A percentile compares a stretch with the other conserved stretches of the same genome.
These are phyloP conservation scores for Plasmodium vinckei DNA, from an alignment of 169 alveolate genomes.

Conservation along the genomic window DNA sequence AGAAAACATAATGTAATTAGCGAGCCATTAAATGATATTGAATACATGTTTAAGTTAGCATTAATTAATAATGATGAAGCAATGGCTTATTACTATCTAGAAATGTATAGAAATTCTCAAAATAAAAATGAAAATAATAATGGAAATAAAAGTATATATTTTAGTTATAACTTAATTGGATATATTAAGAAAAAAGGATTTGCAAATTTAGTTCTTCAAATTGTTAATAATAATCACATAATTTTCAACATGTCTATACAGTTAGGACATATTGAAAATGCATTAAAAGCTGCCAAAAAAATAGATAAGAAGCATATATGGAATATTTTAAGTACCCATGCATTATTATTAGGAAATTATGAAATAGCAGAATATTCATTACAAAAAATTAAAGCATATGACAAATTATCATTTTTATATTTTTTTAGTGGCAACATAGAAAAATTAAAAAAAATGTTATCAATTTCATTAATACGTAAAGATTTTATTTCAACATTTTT, in stretches of 20 bases:
- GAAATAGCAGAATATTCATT: constrained; percentile 92
- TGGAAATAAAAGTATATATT: constrained; percentile 70
- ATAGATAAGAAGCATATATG: constrained; percentile 82
- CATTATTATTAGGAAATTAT: constrained; percentile 87
- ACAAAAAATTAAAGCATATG: constrained; percentile 88
- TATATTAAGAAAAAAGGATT: constrained; percentile 81
- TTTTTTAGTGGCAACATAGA: constrained; percentile 88
- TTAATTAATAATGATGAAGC: constrained; percentile 57
- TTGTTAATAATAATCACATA: constrained; percentile 78
- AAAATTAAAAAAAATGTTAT: constrained; percentile 82
- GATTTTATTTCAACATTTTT: constrained; percentile 86
- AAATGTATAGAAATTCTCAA: background rate
- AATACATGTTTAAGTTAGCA: constrained; percentile 36
- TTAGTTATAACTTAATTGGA: constrained; percentile 79
- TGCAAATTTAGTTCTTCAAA: constrained; percentile 81
- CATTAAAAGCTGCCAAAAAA: constrained; percentile 80
- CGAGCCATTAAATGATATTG: constrained; percentile 35
- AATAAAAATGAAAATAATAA: background rate
- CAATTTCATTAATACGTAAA: constrained; percentile 80
- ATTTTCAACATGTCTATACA: constrained; percentile 81
- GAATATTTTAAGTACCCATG: constrained; percentile 81
- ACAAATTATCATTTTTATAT: constrained; percentile 91
- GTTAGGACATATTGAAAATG: constrained; percentile 78
- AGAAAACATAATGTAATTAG: constrained; percentile 29
- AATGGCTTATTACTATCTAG: constrained; percentile 37